phyloP scores from a whole-genome alignment of 2,329 filamentous ascomycete species.

The Trichoderma harzianum region DNA sequence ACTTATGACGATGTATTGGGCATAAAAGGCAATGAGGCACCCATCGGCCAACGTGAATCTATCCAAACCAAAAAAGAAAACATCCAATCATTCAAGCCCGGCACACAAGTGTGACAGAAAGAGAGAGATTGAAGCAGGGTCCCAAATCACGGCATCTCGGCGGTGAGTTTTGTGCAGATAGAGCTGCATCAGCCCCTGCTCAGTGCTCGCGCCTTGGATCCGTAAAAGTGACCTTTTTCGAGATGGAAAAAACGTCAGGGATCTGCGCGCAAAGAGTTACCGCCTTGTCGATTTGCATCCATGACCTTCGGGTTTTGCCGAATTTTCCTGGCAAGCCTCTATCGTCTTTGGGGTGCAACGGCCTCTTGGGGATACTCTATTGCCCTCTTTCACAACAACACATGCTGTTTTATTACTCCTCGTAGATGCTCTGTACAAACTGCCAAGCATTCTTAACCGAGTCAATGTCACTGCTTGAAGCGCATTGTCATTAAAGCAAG shows the following conservation, averaged over 20 bases:
- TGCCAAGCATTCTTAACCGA: neutral
- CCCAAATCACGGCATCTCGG: neutral
- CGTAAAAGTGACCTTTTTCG: neutral
- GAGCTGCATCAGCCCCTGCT: neutral
- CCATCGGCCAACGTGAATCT: neutral
- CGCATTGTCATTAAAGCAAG: neutral
- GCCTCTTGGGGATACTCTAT: neutral
- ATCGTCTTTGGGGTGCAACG: neutral
- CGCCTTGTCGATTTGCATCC: neutral
- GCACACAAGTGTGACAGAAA: neutral
- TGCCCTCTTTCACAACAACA: neutral
- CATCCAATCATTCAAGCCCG: neutral
- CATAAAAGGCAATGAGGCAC: neutral
- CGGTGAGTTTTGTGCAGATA: slow-evolving; percentile 11
- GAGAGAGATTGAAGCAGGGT: neutral
- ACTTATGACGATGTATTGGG: neutral
- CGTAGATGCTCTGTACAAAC: neutral
- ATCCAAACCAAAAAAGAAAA: neutral
- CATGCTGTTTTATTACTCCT: neutral
- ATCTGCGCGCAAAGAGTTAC: neutral
- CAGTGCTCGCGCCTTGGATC: neutral
- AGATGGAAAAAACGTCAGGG: neutral
- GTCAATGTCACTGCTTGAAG: neutral
- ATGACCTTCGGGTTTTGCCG: neutral
- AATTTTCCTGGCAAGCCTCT: neutral